Evolutionary conservation across 192 early-diverging fungal species (phyloP).

Genomic region (Podila epigama): DNA sequence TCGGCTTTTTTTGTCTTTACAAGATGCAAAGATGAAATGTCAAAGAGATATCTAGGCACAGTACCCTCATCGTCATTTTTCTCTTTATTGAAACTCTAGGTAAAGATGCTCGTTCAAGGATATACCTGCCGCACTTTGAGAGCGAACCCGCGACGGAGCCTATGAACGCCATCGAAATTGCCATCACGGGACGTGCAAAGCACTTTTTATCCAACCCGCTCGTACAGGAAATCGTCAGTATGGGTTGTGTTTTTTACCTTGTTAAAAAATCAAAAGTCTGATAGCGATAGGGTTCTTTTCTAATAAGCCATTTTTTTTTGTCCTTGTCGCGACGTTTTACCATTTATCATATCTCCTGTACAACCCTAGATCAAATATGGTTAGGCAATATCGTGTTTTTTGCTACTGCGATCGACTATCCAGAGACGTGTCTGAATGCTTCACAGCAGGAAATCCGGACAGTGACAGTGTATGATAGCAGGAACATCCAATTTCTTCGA

Average conservation of each 20-base stretch:
- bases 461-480: constrained; percentile 33
- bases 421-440: constrained; percentile 28
- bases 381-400: constrained; percentile 52
- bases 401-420: constrained; percentile 48
- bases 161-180: constrained; percentile 52
- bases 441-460: constrained; percentile 38
- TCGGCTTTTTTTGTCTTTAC: background rate
- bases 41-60: no score
- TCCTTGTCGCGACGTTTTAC: no score
- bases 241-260: background rate
- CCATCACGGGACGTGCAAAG: constrained; percentile 51
- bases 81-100: background rate
- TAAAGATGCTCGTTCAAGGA: constrained; percentile 22
- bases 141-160: constrained; percentile 37
- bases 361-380: constrained; percentile 55
- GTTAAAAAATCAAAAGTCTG: background rate
- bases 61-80: no score
- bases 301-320: no score
- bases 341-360: no score
- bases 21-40: no score
- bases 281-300: no score
- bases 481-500: constrained; percentile 41
- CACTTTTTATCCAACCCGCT: constrained; percentile 48
- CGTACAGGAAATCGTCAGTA: constrained; percentile 53
- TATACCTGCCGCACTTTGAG: constrained; percentile 38